Evolutionary conservation across 192 early-diverging fungal species (phyloP), one percentile per base, ranked within the genome.

Genomic region (Coemansia sp.): DNA sequence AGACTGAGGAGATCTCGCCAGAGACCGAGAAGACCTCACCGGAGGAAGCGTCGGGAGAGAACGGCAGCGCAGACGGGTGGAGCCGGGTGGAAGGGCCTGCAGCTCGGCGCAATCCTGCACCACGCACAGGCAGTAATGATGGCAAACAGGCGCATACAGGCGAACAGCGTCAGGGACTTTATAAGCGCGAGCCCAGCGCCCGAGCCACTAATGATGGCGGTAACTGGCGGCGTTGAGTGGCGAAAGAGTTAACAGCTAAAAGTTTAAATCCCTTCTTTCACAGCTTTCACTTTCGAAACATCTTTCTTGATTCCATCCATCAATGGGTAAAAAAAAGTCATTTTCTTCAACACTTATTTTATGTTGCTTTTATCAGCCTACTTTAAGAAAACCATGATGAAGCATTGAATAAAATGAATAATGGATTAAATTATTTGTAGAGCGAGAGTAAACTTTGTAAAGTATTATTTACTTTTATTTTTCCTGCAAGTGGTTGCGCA

Each of bases 171-270:
- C 49, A 26, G 23, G 62, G 52, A 48, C 68, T 69, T 32, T 65
- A 62, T 21, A 52, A 12, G 24, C 71, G 71, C 21, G 59, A 76
- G 0, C 18, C 32, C 23, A 25, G 53, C 24, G 5, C 56, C 58
- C 25, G 54, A 49, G 26, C 52, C 49, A 53, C 30, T 24, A 62
- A 60, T 23, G 60, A 62, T 30, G 28, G 54, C 21, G 48, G 21
- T 12, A 66, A 59, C 58, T 76, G 73, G 73, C 67, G 73, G 64
- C 73, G 73, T 41, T 71, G 50, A 65, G n/a, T 14, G 14, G 38
- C 14, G 3, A 0, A 16, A 44, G 28, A 30, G 28, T 6, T 30
- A n/a, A n/a, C n/a, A n/a, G n/a, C n/a, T n/a, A n/a, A n/a, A n/a
- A n/a, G n/a, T n/a, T n/a, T n/a, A n/a, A n/a, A n/a, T n/a, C 30